These are phyloP conservation scores for Phycomyces blakesleeanus DNA, from an alignment of 192 early-diverging fungal species.

Conservation along the genomic window DNA sequence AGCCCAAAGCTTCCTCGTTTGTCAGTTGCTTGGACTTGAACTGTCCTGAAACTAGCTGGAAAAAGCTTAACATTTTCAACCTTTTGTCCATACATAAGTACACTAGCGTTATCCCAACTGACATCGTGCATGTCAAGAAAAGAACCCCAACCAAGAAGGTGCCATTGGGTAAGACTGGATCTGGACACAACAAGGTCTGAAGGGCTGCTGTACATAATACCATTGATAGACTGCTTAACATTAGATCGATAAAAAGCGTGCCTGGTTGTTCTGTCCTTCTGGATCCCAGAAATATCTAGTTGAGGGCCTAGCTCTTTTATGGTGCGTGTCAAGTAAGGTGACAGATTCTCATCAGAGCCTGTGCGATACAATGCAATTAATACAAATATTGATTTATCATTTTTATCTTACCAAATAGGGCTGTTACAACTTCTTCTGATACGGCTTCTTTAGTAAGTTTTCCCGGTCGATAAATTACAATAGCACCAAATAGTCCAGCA, in stretches of 20 bases:
- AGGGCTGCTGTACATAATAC: conserved; percentile 8
- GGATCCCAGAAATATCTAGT: not conserved
- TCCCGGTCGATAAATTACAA: conserved; percentile 28
- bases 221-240: conserved; percentile 22
- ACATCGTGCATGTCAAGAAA: conserved; percentile 13
- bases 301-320: not conserved
- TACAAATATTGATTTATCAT: not conserved
- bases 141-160: conserved; percentile 30
- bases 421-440: conserved; percentile 22
- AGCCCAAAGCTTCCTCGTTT: conserved; percentile 6
- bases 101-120: conserved; percentile 16
- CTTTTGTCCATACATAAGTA: not conserved
- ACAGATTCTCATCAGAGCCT: conserved; percentile 28
- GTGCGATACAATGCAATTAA: not conserved
- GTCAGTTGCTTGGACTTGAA: conserved; percentile 1
- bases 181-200: conserved; percentile 6
- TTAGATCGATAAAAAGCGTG: conserved; percentile 13
- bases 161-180: conserved; percentile 11
- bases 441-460: not conserved
- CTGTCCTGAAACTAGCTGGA: conserved; percentile 28
- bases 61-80: conserved; percentile 9
- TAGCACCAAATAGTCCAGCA: conserved; percentile 33
- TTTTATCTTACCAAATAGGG: conserved; percentile 21
- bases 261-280: not conserved
- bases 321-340: conserved; percentile 21